Base-by-base conservation (phyloP, 345 rosid species). In the Trapa incisa region DNA sequence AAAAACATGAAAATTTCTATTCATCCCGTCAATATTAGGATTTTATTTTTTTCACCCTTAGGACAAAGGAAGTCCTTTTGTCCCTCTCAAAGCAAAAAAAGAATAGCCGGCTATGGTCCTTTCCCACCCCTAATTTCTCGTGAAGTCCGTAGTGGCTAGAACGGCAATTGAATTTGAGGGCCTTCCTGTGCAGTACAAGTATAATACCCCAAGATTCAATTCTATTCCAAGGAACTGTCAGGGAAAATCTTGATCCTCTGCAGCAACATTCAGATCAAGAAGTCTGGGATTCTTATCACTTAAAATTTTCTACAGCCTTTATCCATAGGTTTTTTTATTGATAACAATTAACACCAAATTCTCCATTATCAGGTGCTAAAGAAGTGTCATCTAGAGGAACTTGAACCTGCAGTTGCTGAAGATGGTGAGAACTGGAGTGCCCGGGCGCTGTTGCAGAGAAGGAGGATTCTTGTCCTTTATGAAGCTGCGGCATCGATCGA, bases 391-490 rank as follows among this genome's bases (percentile, higher is more conserved):
- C 83, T 87, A 17, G 75, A 74, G 17, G 79, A 80, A 7, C 48
- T 42, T 8, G 3, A 36, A 36, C 13, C 33, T 76, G 69, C 85
- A 88, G 97, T 90, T 37, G 84, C 90, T 0, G 92, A 90, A 78
- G 92, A 89, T 63, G 97, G 97, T 65, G 92, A 85, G 76, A 93
- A 90, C 76, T 93, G 89, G 91, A 90, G 97, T 58, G 89, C 89
- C 3, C 81, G 98, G 73, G 93, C 82, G 22, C 79, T 90, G 12
- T 76, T 91, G 50, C 86, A 88, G 77, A 83, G 79, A 74, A 79
- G 84, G 61, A 87, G 82, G 75, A 82, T 91, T 47, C 74, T 88
- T 50, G 96, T 91, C 10, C 77, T 91, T 63, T 93, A 89, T 61
- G 96, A 91, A 71, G 96, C 97, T 60, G 89, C 97, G 15, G 96